These are phyloP conservation scores for Casuarina equisetifolia DNA, from an alignment of 306 rosid species.

Conservation along the genomic window DNA sequence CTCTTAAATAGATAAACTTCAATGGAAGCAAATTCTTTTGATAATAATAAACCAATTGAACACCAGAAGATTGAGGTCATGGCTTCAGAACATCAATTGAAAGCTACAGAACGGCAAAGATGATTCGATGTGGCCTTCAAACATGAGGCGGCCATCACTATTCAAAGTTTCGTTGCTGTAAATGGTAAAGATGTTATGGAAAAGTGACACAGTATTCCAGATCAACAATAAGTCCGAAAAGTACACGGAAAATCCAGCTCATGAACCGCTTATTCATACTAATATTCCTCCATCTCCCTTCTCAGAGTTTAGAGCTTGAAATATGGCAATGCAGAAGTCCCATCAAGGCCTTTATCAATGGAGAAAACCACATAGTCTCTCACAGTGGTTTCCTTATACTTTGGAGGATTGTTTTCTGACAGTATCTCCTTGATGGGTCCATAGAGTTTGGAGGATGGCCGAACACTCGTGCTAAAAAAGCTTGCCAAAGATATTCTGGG, in stretches of 20 bases:
- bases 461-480: constrained; percentile 20
- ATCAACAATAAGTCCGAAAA: too few relatives aligned
- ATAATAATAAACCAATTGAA: too few relatives aligned
- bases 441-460: neutral
- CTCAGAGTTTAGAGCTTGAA: constrained; percentile 13
- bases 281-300: neutral
- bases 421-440: constrained; percentile 32
- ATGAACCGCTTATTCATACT: too few relatives aligned
- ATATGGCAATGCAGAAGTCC: neutral
- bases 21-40: neutral
- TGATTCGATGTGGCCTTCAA: neutral
- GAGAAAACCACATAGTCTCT: neutral
- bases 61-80: neutral
- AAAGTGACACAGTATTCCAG: too few relatives aligned
- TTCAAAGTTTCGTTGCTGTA: neutral
- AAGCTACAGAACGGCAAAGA: neutral
- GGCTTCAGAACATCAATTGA: neutral
- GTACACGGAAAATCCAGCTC: too few relatives aligned
- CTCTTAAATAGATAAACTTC: neutral
- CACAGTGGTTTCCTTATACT: constrained; percentile 25
- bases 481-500: constrained; percentile 22
- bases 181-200: neutral
- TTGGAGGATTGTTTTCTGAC: constrained; percentile 27
- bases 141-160: neutral
- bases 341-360: constrained; percentile 4